Percentiles rank a stretch among this genome's conserved stretches.
phyloP scores from a whole-genome alignment of 805 yeast genomes.

The Scheffersomyces lignosus region DNA sequence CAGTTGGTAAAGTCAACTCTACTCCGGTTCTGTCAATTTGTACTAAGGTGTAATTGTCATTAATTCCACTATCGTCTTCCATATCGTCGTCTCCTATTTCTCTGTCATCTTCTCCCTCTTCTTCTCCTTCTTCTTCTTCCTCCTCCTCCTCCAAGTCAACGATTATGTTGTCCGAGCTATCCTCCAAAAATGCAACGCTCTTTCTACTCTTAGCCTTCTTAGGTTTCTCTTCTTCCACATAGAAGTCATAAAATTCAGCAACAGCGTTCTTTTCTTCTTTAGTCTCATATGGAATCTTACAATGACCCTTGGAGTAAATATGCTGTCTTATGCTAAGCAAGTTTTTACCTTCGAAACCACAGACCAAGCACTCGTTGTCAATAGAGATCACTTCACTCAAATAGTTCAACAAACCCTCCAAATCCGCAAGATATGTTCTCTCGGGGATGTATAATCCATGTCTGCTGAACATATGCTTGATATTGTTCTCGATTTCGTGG shows the following conservation, averaged over 20 bases:
- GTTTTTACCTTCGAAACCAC: slow-evolving; percentile 45
- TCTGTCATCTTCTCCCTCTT: slow-evolving; percentile 13
- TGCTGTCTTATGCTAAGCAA: slow-evolving; percentile 46
- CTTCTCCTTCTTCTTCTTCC: slow-evolving; percentile 6
- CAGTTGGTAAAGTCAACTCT: slow-evolving; percentile 74
- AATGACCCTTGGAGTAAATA: slow-evolving; percentile 44
- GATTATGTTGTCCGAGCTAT: slow-evolving; percentile 12
- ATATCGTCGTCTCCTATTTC: slow-evolving; percentile 12
- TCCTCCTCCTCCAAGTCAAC: slow-evolving; percentile 5
- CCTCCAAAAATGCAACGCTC: slow-evolving; percentile 26
- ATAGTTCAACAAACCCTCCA: slow-evolving; percentile 39
- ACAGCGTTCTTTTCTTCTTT: slow-evolving; percentile 35
- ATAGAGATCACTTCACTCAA: slow-evolving; percentile 37
- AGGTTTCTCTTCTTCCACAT: slow-evolving; percentile 15
- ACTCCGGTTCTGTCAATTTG: slow-evolving; percentile 57
- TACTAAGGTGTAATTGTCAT: slow-evolving; percentile 30
- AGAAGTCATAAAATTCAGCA: slow-evolving; percentile 40
- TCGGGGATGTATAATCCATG: slow-evolving; percentile 51
- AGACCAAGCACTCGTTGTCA: slow-evolving; percentile 44
- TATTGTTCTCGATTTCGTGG: slow-evolving; percentile 53
- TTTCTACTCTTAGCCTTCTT: slow-evolving; percentile 15
- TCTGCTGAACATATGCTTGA: slow-evolving; percentile 43
- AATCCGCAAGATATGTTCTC: slow-evolving; percentile 34
- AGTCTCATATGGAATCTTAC: slow-evolving; percentile 46
- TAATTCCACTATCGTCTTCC: slow-evolving; percentile 12